These are phyloP conservation scores for Elaphomyces granulatus DNA, from an alignment of 495 filamentous ascomycete genomes.

Conservation along the genomic window DNA sequence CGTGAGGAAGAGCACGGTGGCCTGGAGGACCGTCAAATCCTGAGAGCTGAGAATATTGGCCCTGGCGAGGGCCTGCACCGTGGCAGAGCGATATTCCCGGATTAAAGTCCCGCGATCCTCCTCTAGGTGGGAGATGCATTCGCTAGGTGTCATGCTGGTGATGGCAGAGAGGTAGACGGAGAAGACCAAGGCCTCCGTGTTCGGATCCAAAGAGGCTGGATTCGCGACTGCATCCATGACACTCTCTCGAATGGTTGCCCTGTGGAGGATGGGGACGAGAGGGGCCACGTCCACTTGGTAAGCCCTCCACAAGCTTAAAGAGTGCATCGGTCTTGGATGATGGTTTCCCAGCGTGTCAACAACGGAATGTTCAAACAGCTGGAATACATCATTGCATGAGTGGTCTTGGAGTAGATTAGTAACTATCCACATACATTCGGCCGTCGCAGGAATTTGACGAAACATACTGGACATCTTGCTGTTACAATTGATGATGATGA, in stretches of 20 bases:
- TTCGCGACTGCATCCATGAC: constrained; percentile 31
- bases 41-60: constrained; percentile 62
- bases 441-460: too few relatives aligned
- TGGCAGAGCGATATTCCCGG: constrained; percentile 58
- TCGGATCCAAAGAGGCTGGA: constrained; percentile 41
- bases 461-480: too few relatives aligned
- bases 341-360: constrained; percentile 32
- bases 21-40: constrained; percentile 62
- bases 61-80: constrained; percentile 63
- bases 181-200: constrained; percentile 59
- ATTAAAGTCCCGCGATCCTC: constrained; percentile 33
- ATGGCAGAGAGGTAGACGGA: constrained; percentile 64
- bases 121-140: constrained; percentile 24
- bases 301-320: constrained; percentile 51
- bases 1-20: constrained; percentile 57
- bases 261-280: constrained; percentile 51
- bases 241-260: constrained; percentile 39
- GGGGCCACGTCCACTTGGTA: constrained; percentile 61
- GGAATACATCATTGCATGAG: too few relatives aligned
- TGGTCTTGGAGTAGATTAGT: too few relatives aligned
- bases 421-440: too few relatives aligned
- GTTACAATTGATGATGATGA: too few relatives aligned
- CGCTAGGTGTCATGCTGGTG: constrained; percentile 42
- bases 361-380: too few relatives aligned
- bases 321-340: constrained; percentile 44